These are phyloP conservation scores for Clitopilus hobsonii DNA, from an alignment of 768 basidiomycete species.

Conservation along the genomic window DNA sequence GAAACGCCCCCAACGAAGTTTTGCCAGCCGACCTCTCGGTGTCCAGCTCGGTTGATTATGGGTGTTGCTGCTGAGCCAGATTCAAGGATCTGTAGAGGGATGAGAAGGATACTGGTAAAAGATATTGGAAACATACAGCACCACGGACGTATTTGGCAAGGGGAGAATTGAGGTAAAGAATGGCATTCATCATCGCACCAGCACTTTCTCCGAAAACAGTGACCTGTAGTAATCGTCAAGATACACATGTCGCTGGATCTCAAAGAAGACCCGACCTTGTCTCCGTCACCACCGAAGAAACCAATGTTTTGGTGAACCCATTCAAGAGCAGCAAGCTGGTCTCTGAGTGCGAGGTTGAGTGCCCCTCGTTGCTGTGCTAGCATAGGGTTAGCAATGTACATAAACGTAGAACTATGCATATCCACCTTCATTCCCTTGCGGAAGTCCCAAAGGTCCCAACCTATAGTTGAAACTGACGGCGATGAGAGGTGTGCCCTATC, in stretches of 20 bases:
- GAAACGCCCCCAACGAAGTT: too few species aligned
- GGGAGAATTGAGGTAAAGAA: conserved; percentile 28
- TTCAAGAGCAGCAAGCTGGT: conserved; percentile 32
- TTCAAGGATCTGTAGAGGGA: conserved; percentile 33
- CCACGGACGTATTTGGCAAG: conserved; percentile 22
- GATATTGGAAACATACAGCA: conserved; percentile 18
- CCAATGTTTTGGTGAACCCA: conserved; percentile 54
- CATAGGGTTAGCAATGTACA: background rate
- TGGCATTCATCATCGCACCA: conserved; percentile 36
- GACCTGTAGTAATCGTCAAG: conserved; percentile 20
- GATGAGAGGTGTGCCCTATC: conserved; percentile 35
- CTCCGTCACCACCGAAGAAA: conserved; percentile 49
- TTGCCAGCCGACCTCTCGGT: too few species aligned
- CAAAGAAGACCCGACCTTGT: conserved; percentile 27
- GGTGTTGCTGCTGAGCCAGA: conserved; percentile 32
- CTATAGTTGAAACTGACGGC: conserved; percentile 47
- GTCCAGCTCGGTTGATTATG: too few species aligned
- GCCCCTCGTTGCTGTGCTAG: conserved; percentile 11
- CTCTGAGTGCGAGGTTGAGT: conserved; percentile 35
- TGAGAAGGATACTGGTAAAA: background rate
- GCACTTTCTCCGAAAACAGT: conserved; percentile 45
- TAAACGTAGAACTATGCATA: background rate
- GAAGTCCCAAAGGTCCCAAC: conserved; percentile 18
- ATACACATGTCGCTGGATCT: background rate
- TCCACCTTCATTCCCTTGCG: conserved; percentile 27